Conservation (phyloP, 1,139 yeast genomes). For the Yamadazyma siamensis region DNA sequence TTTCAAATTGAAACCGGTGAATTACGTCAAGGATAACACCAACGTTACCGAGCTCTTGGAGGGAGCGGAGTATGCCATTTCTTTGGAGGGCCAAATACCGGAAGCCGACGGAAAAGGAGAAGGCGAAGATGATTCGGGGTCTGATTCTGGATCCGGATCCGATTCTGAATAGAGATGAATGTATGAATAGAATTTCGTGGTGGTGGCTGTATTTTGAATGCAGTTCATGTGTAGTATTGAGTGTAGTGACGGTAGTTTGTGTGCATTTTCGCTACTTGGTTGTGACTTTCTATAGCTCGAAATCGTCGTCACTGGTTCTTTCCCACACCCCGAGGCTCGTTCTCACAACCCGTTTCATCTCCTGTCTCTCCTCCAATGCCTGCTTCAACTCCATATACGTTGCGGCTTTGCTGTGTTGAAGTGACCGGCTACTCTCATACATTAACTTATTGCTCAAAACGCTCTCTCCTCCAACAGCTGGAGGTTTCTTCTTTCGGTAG, state of each 20-base stretch:
- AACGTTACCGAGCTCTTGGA: conserved; percentile 61
- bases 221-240: too few species aligned
- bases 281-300: too few species aligned
- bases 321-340: conserved; percentile 29
- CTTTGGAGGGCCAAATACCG: conserved; percentile 37
- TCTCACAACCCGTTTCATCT: conserved; percentile 20
- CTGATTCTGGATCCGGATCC: conserved; percentile 26
- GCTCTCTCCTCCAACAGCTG: conserved; percentile 46
- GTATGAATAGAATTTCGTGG: too few species aligned
- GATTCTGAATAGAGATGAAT: conserved; percentile 14
- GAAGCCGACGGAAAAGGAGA: conserved; percentile 13
- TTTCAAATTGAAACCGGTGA: conserved; percentile 64
- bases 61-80: conserved; percentile 75
- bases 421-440: conserved; percentile 12
- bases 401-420: conserved; percentile 4
- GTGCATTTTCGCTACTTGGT: too few species aligned
- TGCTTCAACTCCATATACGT: conserved; percentile 28
- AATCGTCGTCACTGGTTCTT: conserved; percentile 29
- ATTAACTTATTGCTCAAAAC: conserved; percentile 31
- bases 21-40: conserved; percentile 55
- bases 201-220: too few species aligned
- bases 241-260: too few species aligned
- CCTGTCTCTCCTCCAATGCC: conserved; percentile 18
- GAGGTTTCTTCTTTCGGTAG: conserved; percentile 40
- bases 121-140: conserved; percentile 28